Evolutionary conservation across 169 alveolate genomes (phyloP), one percentile per base, ranked within the genome.

Genomic region (Theileria parva): DNA sequence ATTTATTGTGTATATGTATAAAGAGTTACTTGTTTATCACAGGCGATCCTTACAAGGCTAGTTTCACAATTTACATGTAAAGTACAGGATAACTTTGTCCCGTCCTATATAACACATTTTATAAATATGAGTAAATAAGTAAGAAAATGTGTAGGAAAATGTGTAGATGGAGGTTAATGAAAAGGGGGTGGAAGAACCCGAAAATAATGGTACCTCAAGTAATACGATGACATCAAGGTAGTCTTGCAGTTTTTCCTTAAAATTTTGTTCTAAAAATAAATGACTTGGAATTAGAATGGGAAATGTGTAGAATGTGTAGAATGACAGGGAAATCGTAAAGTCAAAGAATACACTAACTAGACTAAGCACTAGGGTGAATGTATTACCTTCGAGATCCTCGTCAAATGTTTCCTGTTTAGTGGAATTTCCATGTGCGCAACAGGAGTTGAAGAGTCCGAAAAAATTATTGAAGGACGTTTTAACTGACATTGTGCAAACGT

Each of bases 11-110:
- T 50, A 34, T 5, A 44, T 61, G 39, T 37, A 25, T 60, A 19
- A 28, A 37, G 27, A 32, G 81, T 8, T 61, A 83, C 89, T 85
- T 83, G 89, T 76, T 72, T 74, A 27, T 83, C 89, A 48, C 89
- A 83, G 37, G 89, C 79, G 17, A 83, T 83, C 27, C 85, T 30
- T 2, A 83, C 69, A 7, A 83, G 27, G 50, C 44, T 34, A 59
- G 66, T n/a, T 11, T 74, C 81, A 30, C 79, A 83, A 44, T 83
- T 55, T 23, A 83, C 89, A 21, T 70, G 79, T 27, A 83, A 61
- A 6, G 86, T 76, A 76, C 89, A 83, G 13, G 89, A 51, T 50
- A 83, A 73, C 34, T 77, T 74, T 34, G 63, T 60, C 5, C 89
- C 89, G 77, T 83, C 89, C 89, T 80, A 50, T 2, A 32, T 37